These are phyloP conservation scores for Trichosanthes cucumerina DNA, from an alignment of 306 rosid species.

Conservation along the genomic window DNA sequence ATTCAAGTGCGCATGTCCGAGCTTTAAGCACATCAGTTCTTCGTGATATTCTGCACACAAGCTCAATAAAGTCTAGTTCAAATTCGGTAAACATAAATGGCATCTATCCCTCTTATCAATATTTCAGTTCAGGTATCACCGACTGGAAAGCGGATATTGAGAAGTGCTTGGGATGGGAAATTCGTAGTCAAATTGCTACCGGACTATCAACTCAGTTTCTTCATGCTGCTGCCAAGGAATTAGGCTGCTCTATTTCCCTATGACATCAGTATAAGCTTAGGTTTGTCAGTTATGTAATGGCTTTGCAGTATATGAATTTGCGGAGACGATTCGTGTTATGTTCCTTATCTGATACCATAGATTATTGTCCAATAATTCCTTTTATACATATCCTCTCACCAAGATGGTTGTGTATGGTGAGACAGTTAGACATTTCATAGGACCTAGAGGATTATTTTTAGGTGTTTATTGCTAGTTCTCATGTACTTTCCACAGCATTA, in stretches of 20 bases:
- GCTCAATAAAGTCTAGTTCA: conserved; percentile 38
- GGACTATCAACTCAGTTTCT: conserved; percentile 62
- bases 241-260: conserved; percentile 55
- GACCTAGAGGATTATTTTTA: background rate
- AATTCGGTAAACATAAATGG: conserved; percentile 39
- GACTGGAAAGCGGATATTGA: conserved; percentile 83
- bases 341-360: background rate
- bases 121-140: conserved; percentile 41
- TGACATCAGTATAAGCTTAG: conserved; percentile 32
- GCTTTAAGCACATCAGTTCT: conserved; percentile 86
- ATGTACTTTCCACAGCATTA: background rate
- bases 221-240: conserved; percentile 66
- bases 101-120: conserved; percentile 35
- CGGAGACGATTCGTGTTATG: background rate
- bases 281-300: conserved; percentile 17
- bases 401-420: background rate
- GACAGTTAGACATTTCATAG: background rate
- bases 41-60: conserved; percentile 62
- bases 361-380: background rate
- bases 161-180: conserved; percentile 84
- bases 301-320: background rate
- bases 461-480: background rate
- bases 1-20: conserved; percentile 85
- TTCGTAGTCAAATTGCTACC: conserved; percentile 57
- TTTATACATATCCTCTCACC: background rate